Evolutionary conservation across 2,329 filamentous ascomycete genomes (phyloP).

Genomic region (Arachnopeziza araneosa): DNA sequence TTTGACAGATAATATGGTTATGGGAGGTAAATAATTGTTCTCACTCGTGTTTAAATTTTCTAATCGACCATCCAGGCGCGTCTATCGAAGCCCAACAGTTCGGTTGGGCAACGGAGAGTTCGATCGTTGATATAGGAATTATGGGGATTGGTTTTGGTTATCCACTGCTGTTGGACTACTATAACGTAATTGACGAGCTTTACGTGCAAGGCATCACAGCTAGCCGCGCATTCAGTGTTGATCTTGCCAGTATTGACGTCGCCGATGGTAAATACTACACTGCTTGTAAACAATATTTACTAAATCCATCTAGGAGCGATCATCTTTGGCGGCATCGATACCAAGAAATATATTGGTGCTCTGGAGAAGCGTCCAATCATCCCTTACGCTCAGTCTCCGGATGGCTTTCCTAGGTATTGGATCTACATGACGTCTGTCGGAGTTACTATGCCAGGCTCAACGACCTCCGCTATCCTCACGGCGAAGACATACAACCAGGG

Average conservation of each 20-base stretch:
- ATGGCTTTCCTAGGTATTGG: conserved; percentile 7
- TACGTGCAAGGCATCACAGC: conserved; percentile 7
- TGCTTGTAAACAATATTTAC: conserved; percentile 11
- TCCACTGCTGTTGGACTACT: neutral
- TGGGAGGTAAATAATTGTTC: conserved; percentile 6
- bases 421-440: conserved; percentile 3
- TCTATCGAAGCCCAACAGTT: neutral
- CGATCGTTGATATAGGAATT: neutral
- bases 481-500: conserved; percentile 2
- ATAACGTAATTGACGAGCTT: conserved; percentile 6
- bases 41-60: neutral
- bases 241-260: conserved; percentile 5
- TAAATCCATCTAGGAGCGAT: conserved; percentile 6
- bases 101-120: conserved; percentile 9
- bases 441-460: conserved; percentile 8
- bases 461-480: conserved; percentile 1
- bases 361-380: conserved; percentile 16
- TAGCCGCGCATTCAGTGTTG: conserved; percentile 12
- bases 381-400: conserved; percentile 8
- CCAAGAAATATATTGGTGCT: conserved; percentile 8
- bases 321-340: conserved; percentile 15
- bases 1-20: conserved; percentile 6
- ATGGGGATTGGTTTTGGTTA: neutral
- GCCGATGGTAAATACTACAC: conserved; percentile 6
- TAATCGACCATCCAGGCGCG: neutral